Evolutionary conservation across 23 red algal genomes (phyloP).

Genomic region (Cyanidioschyzon merolae): DNA sequence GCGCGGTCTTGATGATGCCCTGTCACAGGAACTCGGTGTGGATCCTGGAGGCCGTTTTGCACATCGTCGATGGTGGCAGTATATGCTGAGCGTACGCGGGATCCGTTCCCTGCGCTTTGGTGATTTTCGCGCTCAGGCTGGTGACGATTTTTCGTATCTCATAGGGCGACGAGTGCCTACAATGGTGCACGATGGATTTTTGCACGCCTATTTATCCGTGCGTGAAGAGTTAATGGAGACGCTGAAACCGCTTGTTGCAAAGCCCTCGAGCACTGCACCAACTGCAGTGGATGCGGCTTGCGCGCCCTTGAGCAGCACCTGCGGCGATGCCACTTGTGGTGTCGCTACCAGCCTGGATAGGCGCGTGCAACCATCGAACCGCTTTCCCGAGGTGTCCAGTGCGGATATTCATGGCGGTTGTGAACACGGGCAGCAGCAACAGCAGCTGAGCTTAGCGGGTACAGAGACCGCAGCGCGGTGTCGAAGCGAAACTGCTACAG

Average conservation of each 20-base stretch:
- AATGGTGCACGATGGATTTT: slow-evolving; percentile 6
- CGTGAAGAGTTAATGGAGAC: neutral
- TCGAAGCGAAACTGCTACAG: neutral
- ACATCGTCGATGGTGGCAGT: too few species aligned
- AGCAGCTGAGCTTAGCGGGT: neutral
- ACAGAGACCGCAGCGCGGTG: neutral
- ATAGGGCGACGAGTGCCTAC: neutral
- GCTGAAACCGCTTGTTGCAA: neutral
- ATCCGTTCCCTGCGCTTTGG: neutral
- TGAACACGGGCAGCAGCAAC: neutral
- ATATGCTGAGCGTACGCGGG: too few species aligned
- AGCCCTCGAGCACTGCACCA: neutral
- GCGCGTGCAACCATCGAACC: too few species aligned
- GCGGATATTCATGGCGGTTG: too few species aligned
- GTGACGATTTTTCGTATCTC: neutral
- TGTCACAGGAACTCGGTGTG: too few species aligned
- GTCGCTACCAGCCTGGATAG: too few species aligned
- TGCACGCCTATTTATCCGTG: slow-evolving; percentile 9
- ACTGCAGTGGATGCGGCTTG: neutral
- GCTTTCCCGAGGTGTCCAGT: too few species aligned
- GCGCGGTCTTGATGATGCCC: too few species aligned
- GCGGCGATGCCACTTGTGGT: neutral
- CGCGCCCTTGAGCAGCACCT: neutral
- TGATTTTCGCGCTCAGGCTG: neutral
- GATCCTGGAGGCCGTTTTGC: too few species aligned